Conservation (phyloP, 495 filamentous ascomycete species). For the Talaromyces liani region DNA sequence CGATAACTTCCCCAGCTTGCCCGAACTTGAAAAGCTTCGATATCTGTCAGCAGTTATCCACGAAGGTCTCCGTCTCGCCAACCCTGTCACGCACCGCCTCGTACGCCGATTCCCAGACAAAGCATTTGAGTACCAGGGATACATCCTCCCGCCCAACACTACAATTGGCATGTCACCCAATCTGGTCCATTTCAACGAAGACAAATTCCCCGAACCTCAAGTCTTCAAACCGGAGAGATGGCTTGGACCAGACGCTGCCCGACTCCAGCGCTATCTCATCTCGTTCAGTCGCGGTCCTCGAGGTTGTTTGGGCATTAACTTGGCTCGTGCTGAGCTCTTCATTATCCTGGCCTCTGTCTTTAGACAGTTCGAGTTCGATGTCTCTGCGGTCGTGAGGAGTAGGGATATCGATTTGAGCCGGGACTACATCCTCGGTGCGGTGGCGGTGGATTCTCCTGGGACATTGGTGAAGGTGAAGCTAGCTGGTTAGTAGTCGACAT, state of each 20-base stretch:
- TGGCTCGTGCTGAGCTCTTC: constrained; percentile 35
- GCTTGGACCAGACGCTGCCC: background rate
- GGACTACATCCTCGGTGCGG: constrained; percentile 1
- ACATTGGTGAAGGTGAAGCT: constrained; percentile 3
- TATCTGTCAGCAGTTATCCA: constrained; percentile 33
- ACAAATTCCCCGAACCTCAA: constrained; percentile 11
- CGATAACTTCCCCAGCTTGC: constrained; percentile 7
- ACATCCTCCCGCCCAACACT: background rate
- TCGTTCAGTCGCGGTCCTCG: constrained; percentile 10
- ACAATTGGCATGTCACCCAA: constrained; percentile 2
- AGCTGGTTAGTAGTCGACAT: background rate
- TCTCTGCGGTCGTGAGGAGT: background rate
- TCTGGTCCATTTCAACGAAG: constrained; percentile 10
- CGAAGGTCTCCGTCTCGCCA: constrained; percentile 32
- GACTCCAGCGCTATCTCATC: constrained; percentile 7
- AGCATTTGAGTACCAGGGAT: constrained; percentile 9
- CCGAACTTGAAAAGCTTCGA: constrained; percentile 23
- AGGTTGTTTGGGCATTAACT: constrained; percentile 17
- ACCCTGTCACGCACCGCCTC: constrained; percentile 12
- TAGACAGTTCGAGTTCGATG: constrained; percentile 21
- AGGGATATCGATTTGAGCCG: constrained; percentile 3
- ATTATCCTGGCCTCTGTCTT: constrained; percentile 31
- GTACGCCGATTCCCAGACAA: constrained; percentile 14
- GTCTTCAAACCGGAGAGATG: constrained; percentile 13
- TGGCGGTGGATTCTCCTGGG: background rate